Evolutionary conservation across 2,329 filamentous ascomycete species (phyloP), one percentile per base, ranked within the genome.

Genomic region (Alternaria brassicae): DNA sequence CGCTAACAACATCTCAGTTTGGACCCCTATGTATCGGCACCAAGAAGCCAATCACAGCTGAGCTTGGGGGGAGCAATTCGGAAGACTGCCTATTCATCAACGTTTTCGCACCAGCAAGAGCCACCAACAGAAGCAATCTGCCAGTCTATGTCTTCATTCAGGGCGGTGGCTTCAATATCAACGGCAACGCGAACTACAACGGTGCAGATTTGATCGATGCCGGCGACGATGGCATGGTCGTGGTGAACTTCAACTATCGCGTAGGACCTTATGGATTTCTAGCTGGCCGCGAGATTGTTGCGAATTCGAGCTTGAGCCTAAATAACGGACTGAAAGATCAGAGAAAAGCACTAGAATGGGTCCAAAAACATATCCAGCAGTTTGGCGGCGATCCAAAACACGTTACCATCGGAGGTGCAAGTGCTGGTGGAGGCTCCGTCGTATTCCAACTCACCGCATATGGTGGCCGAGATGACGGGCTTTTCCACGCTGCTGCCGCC

Each of bases 91-190:
- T 80, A 3, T 79, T 75, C 30, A 71, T 75, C 44, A 75, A 79
- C 36, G 75, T 80, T 12, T 79, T 72, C 39, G 71, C 78, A 3
- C 77, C 78, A 6, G 60, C 70, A 1, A 73, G 68, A 34, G 75
- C 75, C 4, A 77, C 75, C 7, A 71, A 67, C 9, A 58, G 52
- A 2, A 77, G 72, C 47, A 67, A 64, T 8, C 61, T 79, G 4
- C 78, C 78, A 0, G 78, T 80, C 9, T 79, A 74, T 54, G 71
- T 80, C 50, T 80, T 78, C 65, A 78, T 80, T 13, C 77, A 78
- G 55, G 78, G 77, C 10, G 77, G 77, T 27, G 77, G 77, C 7
- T 79, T 79, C 58, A 76, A 70, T 28, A 39, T 60, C 28, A 77
- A 78, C 32, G 72, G 72, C 28, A 78, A 77, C 28, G 68, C 74